Evolutionary conservation across 306 rosid species (phyloP).

Genomic region (Myrica gale): DNA sequence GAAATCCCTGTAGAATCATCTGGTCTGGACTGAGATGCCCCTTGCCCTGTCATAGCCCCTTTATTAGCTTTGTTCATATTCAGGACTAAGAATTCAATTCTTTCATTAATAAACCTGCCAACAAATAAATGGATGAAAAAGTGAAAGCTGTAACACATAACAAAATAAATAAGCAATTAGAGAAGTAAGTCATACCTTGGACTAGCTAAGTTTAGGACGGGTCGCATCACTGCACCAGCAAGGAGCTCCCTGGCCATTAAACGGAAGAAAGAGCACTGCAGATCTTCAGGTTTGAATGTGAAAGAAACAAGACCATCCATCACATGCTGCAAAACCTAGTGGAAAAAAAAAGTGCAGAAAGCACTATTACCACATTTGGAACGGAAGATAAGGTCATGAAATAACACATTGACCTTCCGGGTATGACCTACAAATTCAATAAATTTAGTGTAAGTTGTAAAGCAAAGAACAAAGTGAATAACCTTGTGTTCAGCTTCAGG

Average conservation of each 20-base stretch:
- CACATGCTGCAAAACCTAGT: slow-evolving; percentile 89
- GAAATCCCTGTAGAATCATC: slow-evolving; percentile 51
- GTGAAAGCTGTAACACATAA: slow-evolving; percentile 27
- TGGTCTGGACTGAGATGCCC: slow-evolving; percentile 43
- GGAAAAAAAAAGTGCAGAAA: slow-evolving; percentile 36
- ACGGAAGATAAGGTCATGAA: slow-evolving; percentile 13
- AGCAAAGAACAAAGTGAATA: slow-evolving; percentile 16
- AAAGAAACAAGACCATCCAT: slow-evolving; percentile 81
- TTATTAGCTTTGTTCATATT: slow-evolving; percentile 65
- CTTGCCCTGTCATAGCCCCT: slow-evolving; percentile 39
- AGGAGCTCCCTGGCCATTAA: slow-evolving; percentile 87
- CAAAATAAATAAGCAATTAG: slow-evolving; percentile 20
- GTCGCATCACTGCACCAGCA: slow-evolving; percentile 93
- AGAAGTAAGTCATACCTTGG: slow-evolving; percentile 58
- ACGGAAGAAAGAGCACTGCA: slow-evolving; percentile 84
- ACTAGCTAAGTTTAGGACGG: slow-evolving; percentile 79
- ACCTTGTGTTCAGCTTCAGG: slow-evolving; percentile 99
- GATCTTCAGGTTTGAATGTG: slow-evolving; percentile 75
- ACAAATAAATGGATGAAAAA: slow-evolving; percentile 28
- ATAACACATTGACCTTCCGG: slow-evolving; percentile 19
- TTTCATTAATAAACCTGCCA: slow-evolving; percentile 92
- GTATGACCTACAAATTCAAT: slow-evolving; percentile 20
- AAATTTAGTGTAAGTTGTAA: slow-evolving; percentile 21
- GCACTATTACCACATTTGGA: slow-evolving; percentile 29
- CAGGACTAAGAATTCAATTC: slow-evolving; percentile 73